Evolutionary conservation across 1,139 yeast genomes (phyloP), one percentile per base, ranked within the genome.

Genomic region (Geotrichum europaeum): DNA sequence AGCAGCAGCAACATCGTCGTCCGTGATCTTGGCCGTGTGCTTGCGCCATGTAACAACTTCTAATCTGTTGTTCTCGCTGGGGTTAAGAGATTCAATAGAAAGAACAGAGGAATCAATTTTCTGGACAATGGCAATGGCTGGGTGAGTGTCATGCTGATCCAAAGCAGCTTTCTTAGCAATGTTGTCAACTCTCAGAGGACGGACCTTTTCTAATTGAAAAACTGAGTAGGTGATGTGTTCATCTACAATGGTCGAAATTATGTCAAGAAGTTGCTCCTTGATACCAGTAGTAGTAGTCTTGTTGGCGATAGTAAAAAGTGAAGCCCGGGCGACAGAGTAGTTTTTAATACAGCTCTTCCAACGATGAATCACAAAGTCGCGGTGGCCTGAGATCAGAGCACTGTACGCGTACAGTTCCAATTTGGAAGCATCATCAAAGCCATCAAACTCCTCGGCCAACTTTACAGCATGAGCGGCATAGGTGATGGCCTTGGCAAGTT

Each of bases 1-100:
- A 34, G 80, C 79, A 67, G 81, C 81, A 0, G 95, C 88, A 53
- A 90, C 78, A 64, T 89, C 94, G 57, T 89, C 87, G 66, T 89
- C 89, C 65, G 79, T 77, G 43, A 92, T 78, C 9, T 70, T 70
- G 0, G 97, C 96, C n/a, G 78, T 76, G 73, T 88, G 90, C 52
- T 80, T 77, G 70, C 95, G 81, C 97, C 97, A 92, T 47, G 76
- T 69, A 54, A 91, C 77, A 30, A 76, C 74, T n/a, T 73, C 72
- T 20, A 72, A 65, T 49, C 62, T 36, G 53, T 50, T 58, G 32
- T 43, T 51, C 28, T 34, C 51, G n/a, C 40, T 47, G 15, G 56
- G 36, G 36, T 51, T 43, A 36, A 53, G 60, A 10, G 65, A 30
- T 22, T 51, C 64, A 20, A 66, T 58, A 3, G 72, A 72, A 49